Conservation (phyloP, 192 early-diverging fungal species). For the Linnemannia elongata region DNA sequence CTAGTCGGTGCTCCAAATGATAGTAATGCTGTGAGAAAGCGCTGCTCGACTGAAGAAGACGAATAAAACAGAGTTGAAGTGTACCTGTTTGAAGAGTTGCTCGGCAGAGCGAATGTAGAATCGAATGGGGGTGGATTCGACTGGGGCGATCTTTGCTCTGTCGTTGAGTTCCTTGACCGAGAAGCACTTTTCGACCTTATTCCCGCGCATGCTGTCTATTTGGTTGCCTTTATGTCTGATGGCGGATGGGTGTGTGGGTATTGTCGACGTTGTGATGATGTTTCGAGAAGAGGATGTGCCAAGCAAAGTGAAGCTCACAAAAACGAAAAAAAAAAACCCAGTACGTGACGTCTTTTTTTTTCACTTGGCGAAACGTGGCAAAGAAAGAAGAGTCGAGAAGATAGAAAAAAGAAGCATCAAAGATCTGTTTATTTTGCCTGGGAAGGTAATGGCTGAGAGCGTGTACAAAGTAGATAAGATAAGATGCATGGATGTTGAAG, state of each 20-base stretch:
- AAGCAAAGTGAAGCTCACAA: not conserved
- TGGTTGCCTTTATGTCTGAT: not conserved
- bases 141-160: constrained; percentile 37
- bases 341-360: not conserved
- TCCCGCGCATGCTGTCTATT: constrained; percentile 30
- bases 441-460: not conserved
- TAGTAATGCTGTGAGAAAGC: not conserved
- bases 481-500: not conserved
- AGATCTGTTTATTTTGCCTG: not conserved
- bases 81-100: constrained; percentile 61
- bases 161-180: constrained; percentile 46
- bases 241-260: not conserved
- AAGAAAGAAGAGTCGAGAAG: no score
- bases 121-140: constrained; percentile 56
- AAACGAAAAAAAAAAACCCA: not conserved
- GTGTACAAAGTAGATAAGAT: not conserved
- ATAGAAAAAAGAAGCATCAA: not conserved
- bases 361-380: not conserved
- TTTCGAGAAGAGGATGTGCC: not conserved
- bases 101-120: constrained; percentile 65
- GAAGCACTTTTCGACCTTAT: constrained; percentile 44
- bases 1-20: not conserved
- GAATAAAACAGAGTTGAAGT: not conserved
- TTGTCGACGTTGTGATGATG: not conserved
- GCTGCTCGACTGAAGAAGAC: no score